These are phyloP conservation scores for Trichoderma reesei DNA, from an alignment of 495 filamentous ascomycete species.

Conservation along the genomic window DNA sequence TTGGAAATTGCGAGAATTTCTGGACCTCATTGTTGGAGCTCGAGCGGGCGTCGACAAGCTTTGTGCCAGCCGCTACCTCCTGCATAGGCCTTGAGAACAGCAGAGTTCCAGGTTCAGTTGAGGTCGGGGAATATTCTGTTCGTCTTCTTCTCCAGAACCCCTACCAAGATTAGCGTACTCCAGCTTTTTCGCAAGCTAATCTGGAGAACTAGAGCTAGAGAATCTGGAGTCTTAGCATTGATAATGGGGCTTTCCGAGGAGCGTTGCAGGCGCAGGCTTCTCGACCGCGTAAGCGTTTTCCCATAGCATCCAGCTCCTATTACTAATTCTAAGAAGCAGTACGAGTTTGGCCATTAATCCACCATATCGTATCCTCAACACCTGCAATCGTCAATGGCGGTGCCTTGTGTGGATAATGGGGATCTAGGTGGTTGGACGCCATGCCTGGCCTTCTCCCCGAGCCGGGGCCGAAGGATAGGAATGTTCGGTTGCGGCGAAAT, in stretches of 20 bases:
- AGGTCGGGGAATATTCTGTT: neutral
- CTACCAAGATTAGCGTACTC: neutral
- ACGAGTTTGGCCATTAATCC: too few relatives aligned
- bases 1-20: neutral
- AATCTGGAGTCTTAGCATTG: neutral
- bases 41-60: neutral
- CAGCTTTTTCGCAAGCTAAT: neutral
- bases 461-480: neutral
- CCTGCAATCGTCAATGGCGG: neutral
- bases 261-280: neutral
- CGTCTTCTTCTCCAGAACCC: neutral
- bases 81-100: neutral
- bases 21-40: too few relatives aligned
- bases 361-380: neutral
- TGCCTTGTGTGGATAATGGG: neutral
- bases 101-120: constrained; percentile 1
- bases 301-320: too few relatives aligned
- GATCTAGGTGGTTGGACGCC: neutral
- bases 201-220: neutral
- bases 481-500: neutral
- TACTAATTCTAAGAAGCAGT: too few relatives aligned
- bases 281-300: neutral
- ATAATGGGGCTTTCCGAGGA: neutral
- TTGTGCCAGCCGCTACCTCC: neutral
- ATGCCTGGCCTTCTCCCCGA: neutral